Evolutionary conservation across 2,329 filamentous ascomycete genomes (phyloP).

Genomic region (Amauroascus verrucosus): DNA sequence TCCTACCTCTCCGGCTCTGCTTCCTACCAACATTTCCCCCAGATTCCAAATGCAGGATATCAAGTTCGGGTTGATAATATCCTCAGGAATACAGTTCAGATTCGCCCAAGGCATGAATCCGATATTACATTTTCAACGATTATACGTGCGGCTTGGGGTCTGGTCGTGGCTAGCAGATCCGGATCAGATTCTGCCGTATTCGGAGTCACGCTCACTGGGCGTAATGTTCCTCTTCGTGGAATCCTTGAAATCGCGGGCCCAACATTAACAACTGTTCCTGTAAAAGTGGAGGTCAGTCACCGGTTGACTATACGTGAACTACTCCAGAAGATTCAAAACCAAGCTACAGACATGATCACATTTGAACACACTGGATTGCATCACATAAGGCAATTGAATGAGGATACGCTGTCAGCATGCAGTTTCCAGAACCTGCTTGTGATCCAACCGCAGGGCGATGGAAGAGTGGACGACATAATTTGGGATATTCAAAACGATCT

Average conservation of each 20-base stretch:
- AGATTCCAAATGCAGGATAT: slow-evolving; percentile 5
- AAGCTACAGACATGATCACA: slow-evolving; percentile 49
- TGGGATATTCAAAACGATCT: neutral
- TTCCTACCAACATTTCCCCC: slow-evolving; percentile 13
- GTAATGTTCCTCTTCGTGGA: slow-evolving; percentile 28
- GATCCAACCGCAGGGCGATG: slow-evolving; percentile 18
- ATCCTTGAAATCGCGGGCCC: slow-evolving; percentile 34
- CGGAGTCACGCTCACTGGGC: slow-evolving; percentile 35
- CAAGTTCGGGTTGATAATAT: neutral
- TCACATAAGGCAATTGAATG: slow-evolving; percentile 45
- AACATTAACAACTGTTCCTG: slow-evolving; percentile 34
- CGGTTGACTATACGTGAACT: slow-evolving; percentile 28
- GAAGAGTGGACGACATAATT: neutral
- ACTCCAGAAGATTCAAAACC: slow-evolving; percentile 45
- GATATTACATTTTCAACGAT: slow-evolving; percentile 24
- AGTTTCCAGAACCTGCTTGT: slow-evolving; percentile 34
- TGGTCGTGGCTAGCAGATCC: slow-evolving; percentile 31
- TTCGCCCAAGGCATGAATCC: neutral
- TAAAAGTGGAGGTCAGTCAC: slow-evolving; percentile 28
- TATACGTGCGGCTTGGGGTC: slow-evolving; percentile 34
- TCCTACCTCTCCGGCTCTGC: slow-evolving; percentile 11
- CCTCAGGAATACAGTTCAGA: neutral
- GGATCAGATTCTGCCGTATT: slow-evolving; percentile 33
- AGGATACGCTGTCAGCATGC: slow-evolving; percentile 33
- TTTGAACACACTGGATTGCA: slow-evolving; percentile 42